phyloP scores from a whole-genome alignment of 2,329 filamentous ascomycete species.

The Colletotrichum magnum region DNA sequence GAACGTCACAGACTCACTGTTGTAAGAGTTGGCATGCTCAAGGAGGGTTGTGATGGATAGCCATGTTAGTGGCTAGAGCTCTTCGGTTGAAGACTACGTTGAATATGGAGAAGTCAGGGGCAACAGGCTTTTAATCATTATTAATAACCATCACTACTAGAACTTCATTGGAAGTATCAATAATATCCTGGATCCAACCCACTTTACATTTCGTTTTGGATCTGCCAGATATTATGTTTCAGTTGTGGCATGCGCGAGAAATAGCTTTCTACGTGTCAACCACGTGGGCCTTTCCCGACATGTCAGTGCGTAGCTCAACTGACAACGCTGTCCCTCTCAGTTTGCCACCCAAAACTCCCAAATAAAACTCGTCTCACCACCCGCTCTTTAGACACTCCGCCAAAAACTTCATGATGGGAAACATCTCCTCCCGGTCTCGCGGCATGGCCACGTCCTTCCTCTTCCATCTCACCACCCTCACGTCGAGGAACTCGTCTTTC shows the following conservation, averaged over 20 bases:
- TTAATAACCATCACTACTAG: conserved; percentile 3
- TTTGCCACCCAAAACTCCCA: too few relatives aligned
- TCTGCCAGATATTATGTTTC: too few relatives aligned
- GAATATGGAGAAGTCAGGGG: background rate
- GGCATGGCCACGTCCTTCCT: conserved; percentile 86
- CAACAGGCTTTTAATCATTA: conserved; percentile 20
- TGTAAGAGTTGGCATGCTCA: too few relatives aligned
- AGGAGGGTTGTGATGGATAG: too few relatives aligned
- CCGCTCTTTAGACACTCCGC: conserved; percentile 70
- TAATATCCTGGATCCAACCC: conserved; percentile 10
- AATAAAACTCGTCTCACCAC: conserved; percentile 32
- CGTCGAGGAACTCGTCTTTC: conserved; percentile 75
- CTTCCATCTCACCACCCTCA: conserved; percentile 78
- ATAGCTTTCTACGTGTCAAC: too few relatives aligned
- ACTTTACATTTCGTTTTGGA: background rate
- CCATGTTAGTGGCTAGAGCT: too few relatives aligned
- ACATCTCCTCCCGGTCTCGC: conserved; percentile 84
- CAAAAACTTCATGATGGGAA: conserved; percentile 90
- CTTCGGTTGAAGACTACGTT: background rate
- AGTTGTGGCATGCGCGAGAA: too few relatives aligned
- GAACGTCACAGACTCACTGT: too few relatives aligned
- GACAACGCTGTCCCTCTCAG: too few relatives aligned
- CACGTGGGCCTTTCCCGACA: too few relatives aligned
- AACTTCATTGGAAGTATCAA: background rate
- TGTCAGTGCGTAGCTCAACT: too few relatives aligned